Base-by-base conservation (phyloP, 192 early-diverging fungal species). In the Umbelopsis vinacea region DNA sequence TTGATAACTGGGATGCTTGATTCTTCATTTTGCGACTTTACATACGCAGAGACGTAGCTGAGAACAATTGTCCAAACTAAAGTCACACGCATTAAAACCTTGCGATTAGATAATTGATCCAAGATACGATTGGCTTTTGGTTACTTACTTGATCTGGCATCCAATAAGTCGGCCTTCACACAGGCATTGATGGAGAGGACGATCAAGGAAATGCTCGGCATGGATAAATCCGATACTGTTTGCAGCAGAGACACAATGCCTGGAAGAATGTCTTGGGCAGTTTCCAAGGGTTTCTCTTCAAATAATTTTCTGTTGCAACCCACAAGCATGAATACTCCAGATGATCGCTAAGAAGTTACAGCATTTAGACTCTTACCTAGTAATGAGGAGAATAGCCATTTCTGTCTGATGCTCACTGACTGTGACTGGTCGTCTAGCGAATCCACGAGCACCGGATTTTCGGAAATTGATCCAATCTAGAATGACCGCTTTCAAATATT, bases 51-150 rank as follows among this genome's bases (percentile, higher is more conserved):
- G 1, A 88, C 69, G 69, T 88, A 76, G 9, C 67, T 71, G 11
- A 88, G 66, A 9, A 81, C 37, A 0, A 86, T 79, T 17, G 69
- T 82, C 87, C 87, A 88, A 0, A 83, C 84, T 85, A 71, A 68
- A 67, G 24, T 19, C 71, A 45, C 45, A 26, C 46, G 47, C 6
- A 37, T 10, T 0, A 71, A 53, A 22, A 46, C 24, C 9, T 54
- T 23, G 8, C 3, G 35, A 50, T 1, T 26, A n/a, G 19, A 45
- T 70, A 76, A 35, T 35, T 11, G 2, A 67, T 29, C 1, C 3
- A 29, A 29, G 29, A 29, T 29, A 29, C 29, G 1, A 29, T 29
- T 29, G 29, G 3, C 9, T 29, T 24, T 24, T 35, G 35, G 22
- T 35, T 23, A 52, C 52, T 67, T 71, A 79, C 83, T 70, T 60